Conservation (phyloP, 352 stramenopile genomes). For the Pythium aphanidermatum region DNA sequence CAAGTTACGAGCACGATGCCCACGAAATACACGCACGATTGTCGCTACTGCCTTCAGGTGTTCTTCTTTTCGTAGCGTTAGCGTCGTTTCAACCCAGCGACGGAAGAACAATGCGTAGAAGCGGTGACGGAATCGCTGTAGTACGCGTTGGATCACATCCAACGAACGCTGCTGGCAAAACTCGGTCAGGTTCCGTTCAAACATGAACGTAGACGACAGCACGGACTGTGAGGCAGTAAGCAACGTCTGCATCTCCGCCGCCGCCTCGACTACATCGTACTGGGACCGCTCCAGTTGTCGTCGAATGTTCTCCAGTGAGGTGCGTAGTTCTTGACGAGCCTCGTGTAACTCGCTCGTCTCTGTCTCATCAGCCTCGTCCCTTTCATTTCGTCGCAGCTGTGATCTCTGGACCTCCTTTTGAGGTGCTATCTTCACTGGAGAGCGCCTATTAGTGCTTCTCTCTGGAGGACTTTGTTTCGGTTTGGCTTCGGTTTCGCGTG, state of each 20-base stretch:
- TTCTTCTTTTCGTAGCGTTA: slow-evolving; percentile 19
- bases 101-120: slow-evolving; percentile 44
- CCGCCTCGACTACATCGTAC: slow-evolving; percentile 12
- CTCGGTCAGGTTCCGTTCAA: slow-evolving; percentile 42
- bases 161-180: slow-evolving; percentile 38
- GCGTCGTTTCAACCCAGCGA: slow-evolving; percentile 23
- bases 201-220: slow-evolving; percentile 47
- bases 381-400: background rate
- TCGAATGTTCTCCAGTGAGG: slow-evolving; percentile 13
- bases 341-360: background rate
- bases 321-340: slow-evolving; percentile 19
- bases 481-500: background rate
- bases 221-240: slow-evolving; percentile 28
- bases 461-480: background rate
- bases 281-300: slow-evolving; percentile 22
- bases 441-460: background rate
- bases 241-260: slow-evolving; percentile 22
- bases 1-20: slow-evolving; percentile 25
- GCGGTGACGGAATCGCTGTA: slow-evolving; percentile 44
- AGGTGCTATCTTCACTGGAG: no score
- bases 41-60: slow-evolving; percentile 24
- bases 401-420: no score
- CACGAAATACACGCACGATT: slow-evolving; percentile 38
- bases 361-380: background rate
- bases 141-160: slow-evolving; percentile 31